phyloP scores from a whole-genome alignment of 257 asterid species.

The Anisodus tanguticus region DNA sequence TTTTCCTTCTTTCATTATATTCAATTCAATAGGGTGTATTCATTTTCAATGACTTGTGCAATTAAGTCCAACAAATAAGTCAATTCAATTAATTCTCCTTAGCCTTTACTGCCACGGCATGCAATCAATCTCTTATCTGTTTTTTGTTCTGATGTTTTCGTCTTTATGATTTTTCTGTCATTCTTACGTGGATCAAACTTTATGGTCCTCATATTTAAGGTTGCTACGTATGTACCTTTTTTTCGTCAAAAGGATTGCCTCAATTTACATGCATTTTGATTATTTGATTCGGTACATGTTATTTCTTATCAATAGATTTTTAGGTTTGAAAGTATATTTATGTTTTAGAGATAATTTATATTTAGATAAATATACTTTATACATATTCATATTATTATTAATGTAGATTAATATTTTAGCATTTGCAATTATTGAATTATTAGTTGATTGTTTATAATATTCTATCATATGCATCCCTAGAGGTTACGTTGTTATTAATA shows the following conservation, averaged over 20 bases:
- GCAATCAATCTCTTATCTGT: conserved; percentile 28
- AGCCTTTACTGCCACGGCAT: neutral
- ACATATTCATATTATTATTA: too few relatives aligned
- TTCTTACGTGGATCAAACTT: neutral
- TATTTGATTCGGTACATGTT: too few relatives aligned
- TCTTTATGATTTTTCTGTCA: neutral
- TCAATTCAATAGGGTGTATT: neutral
- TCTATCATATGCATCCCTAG: too few relatives aligned
- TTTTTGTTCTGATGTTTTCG: conserved; percentile 7
- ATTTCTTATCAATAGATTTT: too few relatives aligned
- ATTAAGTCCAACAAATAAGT: conserved; percentile 9
- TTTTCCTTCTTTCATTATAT: neutral
- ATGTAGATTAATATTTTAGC: too few relatives aligned
- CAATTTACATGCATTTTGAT: neutral
- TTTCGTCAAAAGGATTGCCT: too few relatives aligned
- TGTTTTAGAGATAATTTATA: too few relatives aligned
- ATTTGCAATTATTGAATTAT: too few relatives aligned
- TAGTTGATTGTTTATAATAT: too few relatives aligned
- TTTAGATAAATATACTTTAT: too few relatives aligned
- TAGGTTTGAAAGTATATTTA: too few relatives aligned
- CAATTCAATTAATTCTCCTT: conserved; percentile 11
- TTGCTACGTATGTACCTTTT: neutral
- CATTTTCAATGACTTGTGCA: conserved; percentile 6
- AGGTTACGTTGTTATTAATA: too few relatives aligned
- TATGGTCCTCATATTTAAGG: neutral